Evolutionary conservation across 169 alveolate species (phyloP).

Genomic region (Plasmodium coatneyi): DNA sequence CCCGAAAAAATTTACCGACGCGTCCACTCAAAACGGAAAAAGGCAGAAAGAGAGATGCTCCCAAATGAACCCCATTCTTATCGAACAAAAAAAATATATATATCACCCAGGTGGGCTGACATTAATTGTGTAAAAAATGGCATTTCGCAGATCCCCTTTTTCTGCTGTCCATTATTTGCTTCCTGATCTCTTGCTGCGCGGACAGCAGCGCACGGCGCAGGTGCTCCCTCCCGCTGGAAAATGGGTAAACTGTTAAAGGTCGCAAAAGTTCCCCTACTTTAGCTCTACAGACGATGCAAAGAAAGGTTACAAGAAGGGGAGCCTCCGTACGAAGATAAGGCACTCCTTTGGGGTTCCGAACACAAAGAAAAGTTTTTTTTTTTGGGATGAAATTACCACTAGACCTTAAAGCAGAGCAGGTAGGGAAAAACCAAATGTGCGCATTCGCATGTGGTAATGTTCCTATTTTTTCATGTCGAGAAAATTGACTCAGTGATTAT

Average conservation of each 20-base stretch:
- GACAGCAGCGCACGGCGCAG: neutral
- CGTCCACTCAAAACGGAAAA: neutral
- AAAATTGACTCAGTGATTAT: neutral
- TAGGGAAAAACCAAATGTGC: neutral
- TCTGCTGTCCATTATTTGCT: neutral
- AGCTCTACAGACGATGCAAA: neutral
- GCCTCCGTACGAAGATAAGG: neutral
- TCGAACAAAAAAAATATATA: neutral
- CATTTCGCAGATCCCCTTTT: neutral
- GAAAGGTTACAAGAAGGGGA: neutral
- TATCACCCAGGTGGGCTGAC: neutral
- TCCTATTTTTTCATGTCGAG: neutral
- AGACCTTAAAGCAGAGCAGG: neutral
- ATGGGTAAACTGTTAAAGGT: neutral
- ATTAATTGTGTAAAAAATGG: neutral
- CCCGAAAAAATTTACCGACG: neutral
- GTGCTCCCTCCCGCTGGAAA: neutral
- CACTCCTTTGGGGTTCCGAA: neutral
- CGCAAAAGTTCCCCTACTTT: neutral
- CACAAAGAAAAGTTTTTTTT: neutral
- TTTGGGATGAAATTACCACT: neutral
- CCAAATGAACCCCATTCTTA: neutral
- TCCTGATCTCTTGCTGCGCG: neutral
- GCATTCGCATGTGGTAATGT: neutral
- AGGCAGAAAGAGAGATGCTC: neutral